These are phyloP conservation scores for Aspergillus viridinutans DNA, from an alignment of 2,329 filamentous ascomycete species.

Conservation along the genomic window DNA sequence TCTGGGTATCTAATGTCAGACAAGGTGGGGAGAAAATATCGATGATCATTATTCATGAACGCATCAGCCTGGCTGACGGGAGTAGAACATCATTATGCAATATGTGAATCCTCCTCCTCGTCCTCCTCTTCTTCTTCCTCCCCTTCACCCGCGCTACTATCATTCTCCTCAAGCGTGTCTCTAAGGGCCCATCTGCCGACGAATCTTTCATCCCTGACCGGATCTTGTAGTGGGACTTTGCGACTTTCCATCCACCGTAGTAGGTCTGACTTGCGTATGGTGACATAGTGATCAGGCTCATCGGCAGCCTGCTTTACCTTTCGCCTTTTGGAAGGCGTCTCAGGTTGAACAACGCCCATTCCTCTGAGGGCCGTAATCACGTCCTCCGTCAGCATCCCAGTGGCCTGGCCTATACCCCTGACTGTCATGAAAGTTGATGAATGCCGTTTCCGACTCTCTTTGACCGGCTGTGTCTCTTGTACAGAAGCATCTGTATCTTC, in stretches of 20 bases:
- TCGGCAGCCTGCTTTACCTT: conserved; percentile 34
- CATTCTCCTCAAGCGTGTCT: conserved; percentile 23
- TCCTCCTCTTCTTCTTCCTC: conserved; percentile 13
- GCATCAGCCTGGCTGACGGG: not conserved
- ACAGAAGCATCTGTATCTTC: conserved; percentile 26
- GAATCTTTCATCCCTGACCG: conserved; percentile 73
- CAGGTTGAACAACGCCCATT: conserved; percentile 65
- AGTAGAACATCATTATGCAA: not conserved
- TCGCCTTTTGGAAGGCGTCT: conserved; percentile 51
- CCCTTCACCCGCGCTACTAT: conserved; percentile 15
- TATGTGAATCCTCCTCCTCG: conserved; percentile 5
- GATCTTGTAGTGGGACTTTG: conserved; percentile 58
- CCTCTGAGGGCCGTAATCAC: conserved; percentile 72
- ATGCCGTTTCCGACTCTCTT: conserved; percentile 41
- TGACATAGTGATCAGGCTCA: conserved; percentile 27
- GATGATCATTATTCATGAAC: not conserved
- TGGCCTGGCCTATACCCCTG: conserved; percentile 67
- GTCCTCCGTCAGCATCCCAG: conserved; percentile 82
- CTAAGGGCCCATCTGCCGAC: conserved; percentile 60
- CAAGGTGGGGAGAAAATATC: not conserved
- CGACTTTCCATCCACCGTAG: conserved; percentile 64
- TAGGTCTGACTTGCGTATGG: conserved; percentile 57
- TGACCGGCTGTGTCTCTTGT: conserved; percentile 27
- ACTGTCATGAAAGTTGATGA: conserved; percentile 56
- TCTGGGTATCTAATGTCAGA: not conserved